phyloP scores from a whole-genome alignment of 2,329 filamentous ascomycete genomes.

The Nemania abortiva region DNA sequence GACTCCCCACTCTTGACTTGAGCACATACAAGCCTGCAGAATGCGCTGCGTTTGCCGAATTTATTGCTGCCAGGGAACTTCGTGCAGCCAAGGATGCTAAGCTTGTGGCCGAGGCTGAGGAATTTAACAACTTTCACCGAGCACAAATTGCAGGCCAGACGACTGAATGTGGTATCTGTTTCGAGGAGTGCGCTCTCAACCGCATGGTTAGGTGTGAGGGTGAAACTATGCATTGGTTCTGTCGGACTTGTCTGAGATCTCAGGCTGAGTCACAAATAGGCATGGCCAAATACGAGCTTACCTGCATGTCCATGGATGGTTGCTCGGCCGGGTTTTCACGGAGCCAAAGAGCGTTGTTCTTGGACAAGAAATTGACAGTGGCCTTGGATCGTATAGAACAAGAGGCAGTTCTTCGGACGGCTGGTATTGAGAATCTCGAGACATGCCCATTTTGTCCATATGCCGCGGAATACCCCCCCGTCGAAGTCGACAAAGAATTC shows the following conservation, averaged over 20 bases:
- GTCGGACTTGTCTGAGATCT: slow-evolving; percentile 71
- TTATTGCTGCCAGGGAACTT: slow-evolving; percentile 54
- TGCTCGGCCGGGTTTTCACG: slow-evolving; percentile 73
- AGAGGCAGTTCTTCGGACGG: slow-evolving; percentile 75
- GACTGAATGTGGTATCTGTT: slow-evolving; percentile 81
- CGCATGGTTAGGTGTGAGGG: slow-evolving; percentile 76
- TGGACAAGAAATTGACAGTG: slow-evolving; percentile 68
- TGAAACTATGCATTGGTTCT: slow-evolving; percentile 73
- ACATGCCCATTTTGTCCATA: slow-evolving; percentile 87
- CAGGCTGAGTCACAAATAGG: slow-evolving; percentile 78
- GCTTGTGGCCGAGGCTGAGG: slow-evolving; percentile 46
- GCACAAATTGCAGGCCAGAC: slow-evolving; percentile 65
- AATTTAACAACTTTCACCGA: slow-evolving; percentile 55
- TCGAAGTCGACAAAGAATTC: slow-evolving; percentile 79
- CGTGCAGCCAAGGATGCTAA: slow-evolving; percentile 47
- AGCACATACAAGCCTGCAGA: slow-evolving; percentile 37
- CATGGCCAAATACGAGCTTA: slow-evolving; percentile 73
- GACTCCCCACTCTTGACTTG: slow-evolving; percentile 39
- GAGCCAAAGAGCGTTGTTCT: slow-evolving; percentile 66
- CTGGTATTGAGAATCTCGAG: slow-evolving; percentile 77
- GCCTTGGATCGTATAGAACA: slow-evolving; percentile 79
- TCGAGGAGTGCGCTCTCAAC: slow-evolving; percentile 72
- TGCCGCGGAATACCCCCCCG: slow-evolving; percentile 77
- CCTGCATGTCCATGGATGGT: slow-evolving; percentile 76
- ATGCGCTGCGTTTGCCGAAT: slow-evolving; percentile 56